Evolutionary conservation across 163 green algal species (phyloP), one percentile per base, ranked within the genome.

Genomic region (Scenedesmus sp.): DNA sequence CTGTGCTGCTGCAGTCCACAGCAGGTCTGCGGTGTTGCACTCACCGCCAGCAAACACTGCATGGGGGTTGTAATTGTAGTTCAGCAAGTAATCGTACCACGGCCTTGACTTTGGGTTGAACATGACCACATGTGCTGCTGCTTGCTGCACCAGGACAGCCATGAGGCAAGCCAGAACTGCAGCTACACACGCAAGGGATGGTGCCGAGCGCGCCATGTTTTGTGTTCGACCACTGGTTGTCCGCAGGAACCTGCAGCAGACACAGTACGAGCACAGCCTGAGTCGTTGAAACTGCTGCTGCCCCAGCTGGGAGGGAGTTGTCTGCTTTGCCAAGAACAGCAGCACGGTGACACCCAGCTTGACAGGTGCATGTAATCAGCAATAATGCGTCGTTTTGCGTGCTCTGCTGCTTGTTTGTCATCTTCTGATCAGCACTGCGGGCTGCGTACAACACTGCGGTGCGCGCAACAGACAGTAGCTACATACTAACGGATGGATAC

Each of bases 31-130:
- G n/a, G 66, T 34, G 16, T 52, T 79, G 70, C 67, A 60, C 88
- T 84, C 64, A 90, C 90, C 90, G 6, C 90, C 90, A 54, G 84
- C 90, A 84, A 70, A 88, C 12, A 93, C 85, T 15, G 90, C 90
- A 77, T 93, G 90, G 46, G 90, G 85, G 60, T 93, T 91, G 62
- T 93, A 91, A 64, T 93, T 93, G 84, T 93, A 93, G 59, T 67
- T 34, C 8, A 84, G 59, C 9, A 91, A 56, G 73, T 93, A 93
- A 62, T 91, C 84, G 13, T 79, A 66, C 90, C 90, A 93, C 3
- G 76, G 85, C 7, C 90, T 57, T 2, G 90, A 93, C 62, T 85
- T 91, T 16, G 90, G 90, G 60, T 76, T 64, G 59, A 93, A 86
- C 90, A 93, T 91, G 9, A 91, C 90, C 4, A 67, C 55, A 18